A percentile compares a stretch with the other conserved stretches of the same genome.
These are phyloP conservation scores for Volutella citrinella DNA, from an alignment of 2,329 filamentous ascomycete species.

Conservation along the genomic window DNA sequence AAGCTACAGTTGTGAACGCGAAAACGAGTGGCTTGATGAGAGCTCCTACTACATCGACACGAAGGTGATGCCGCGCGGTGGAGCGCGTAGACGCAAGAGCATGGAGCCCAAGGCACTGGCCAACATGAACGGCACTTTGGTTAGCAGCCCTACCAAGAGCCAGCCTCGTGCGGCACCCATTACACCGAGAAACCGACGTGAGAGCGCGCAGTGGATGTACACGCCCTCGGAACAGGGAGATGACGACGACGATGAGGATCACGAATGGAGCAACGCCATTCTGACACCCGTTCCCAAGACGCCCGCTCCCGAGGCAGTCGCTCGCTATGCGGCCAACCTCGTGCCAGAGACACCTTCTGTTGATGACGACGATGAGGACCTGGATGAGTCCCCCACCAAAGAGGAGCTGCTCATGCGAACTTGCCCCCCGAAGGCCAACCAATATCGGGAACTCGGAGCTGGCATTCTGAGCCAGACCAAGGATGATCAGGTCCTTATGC, in stretches of 20 bases:
- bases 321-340: constrained; percentile 47
- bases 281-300: constrained; percentile 58
- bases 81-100: constrained; percentile 70
- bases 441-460: constrained; percentile 37
- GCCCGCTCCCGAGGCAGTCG: constrained; percentile 53
- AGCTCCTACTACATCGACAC: constrained; percentile 67
- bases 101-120: constrained; percentile 74
- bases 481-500: constrained; percentile 56
- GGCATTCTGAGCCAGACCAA: constrained; percentile 48
- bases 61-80: constrained; percentile 64
- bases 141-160: constrained; percentile 39
- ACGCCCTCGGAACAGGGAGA: constrained; percentile 47
- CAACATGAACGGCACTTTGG: constrained; percentile 64
- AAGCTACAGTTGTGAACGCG: constrained; percentile 63
- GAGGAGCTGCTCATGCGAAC: constrained; percentile 47
- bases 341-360: constrained; percentile 45
- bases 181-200: constrained; percentile 50
- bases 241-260: constrained; percentile 37
- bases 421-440: constrained; percentile 50
- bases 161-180: constrained; percentile 37
- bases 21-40: constrained; percentile 76
- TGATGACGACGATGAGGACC: constrained; percentile 27
- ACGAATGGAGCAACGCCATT: constrained; percentile 41
- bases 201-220: constrained; percentile 54
- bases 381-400: constrained; percentile 28